A percentile compares a stretch with the other conserved stretches of the same genome.
Conservation (phyloP, 2,329 filamentous ascomycete genomes). For the Sarocladium oryzae region DNA sequence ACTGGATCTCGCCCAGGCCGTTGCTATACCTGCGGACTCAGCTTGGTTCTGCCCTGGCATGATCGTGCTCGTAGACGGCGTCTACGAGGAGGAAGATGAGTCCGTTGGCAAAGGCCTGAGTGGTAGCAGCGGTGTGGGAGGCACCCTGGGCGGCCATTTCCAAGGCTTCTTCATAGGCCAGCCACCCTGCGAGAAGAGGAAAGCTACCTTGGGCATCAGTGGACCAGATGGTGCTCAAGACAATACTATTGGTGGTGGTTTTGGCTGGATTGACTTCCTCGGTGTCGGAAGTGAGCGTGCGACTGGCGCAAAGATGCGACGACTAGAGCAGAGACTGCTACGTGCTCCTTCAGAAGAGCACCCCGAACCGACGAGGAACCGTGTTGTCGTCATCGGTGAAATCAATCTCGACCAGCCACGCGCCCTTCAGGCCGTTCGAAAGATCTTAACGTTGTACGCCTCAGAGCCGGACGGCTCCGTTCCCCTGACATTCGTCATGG, state of each 20-base stretch:
- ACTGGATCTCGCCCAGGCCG: slow-evolving; percentile 74
- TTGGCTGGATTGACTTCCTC: slow-evolving; percentile 96
- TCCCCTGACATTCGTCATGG: slow-evolving; percentile 74
- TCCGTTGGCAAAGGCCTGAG: slow-evolving; percentile 63
- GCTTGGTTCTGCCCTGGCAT: slow-evolving; percentile 94
- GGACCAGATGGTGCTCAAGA: slow-evolving; percentile 47
- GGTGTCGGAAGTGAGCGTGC: slow-evolving; percentile 86
- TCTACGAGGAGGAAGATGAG: slow-evolving; percentile 91
- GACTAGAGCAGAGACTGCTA: slow-evolving; percentile 65
- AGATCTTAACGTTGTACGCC: slow-evolving; percentile 70
- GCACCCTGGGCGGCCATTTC: slow-evolving; percentile 86
- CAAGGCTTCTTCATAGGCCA: slow-evolving; percentile 86
- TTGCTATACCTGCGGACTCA: slow-evolving; percentile 75
- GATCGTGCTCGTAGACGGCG: slow-evolving; percentile 89
- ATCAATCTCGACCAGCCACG: slow-evolving; percentile 78
- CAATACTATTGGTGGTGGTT: slow-evolving; percentile 67
- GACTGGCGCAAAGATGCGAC: slow-evolving; percentile 74
- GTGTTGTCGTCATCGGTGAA: slow-evolving; percentile 75
- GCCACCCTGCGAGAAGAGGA: slow-evolving; percentile 81
- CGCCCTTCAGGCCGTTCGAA: slow-evolving; percentile 74
- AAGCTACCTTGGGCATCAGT: slow-evolving; percentile 67
- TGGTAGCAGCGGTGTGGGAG: slow-evolving; percentile 75
- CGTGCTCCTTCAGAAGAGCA: slow-evolving; percentile 25
- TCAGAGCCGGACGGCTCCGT: slow-evolving; percentile 54
- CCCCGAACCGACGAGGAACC: slow-evolving; percentile 35